Evolutionary conservation across 345 rosid genomes (phyloP).

Genomic region (Aethionema arabicum): DNA sequence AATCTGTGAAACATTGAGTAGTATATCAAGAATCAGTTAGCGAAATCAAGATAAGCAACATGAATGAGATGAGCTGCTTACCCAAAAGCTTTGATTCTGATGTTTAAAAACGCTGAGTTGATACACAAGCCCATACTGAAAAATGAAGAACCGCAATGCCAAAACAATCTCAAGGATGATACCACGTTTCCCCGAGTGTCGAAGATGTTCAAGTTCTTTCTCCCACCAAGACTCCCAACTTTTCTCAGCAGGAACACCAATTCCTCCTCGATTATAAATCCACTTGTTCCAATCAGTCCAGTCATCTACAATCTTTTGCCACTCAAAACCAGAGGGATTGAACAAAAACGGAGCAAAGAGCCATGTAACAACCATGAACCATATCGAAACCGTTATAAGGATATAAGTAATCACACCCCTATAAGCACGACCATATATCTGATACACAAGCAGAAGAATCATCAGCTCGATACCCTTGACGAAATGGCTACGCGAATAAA

Average conservation of each 20-base stretch:
- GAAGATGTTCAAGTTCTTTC: slow-evolving; percentile 57
- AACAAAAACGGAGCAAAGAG: slow-evolving; percentile 66
- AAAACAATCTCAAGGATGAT: slow-evolving; percentile 49
- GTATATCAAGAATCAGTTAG: neutral
- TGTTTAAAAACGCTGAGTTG: slow-evolving; percentile 47
- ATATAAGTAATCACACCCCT: slow-evolving; percentile 47
- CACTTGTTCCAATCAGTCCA: slow-evolving; percentile 75
- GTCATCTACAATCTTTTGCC: slow-evolving; percentile 71
- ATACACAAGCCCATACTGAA: slow-evolving; percentile 67
- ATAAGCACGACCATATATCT: slow-evolving; percentile 49
- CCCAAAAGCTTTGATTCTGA: slow-evolving; percentile 48
- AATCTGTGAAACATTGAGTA: slow-evolving; percentile 26
- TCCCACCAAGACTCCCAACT: slow-evolving; percentile 90
- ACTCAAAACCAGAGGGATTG: slow-evolving; percentile 69
- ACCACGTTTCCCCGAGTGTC: slow-evolving; percentile 52
- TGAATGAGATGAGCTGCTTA: slow-evolving; percentile 28
- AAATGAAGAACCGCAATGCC: slow-evolving; percentile 58
- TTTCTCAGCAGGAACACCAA: slow-evolving; percentile 59
- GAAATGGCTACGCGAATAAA: slow-evolving; percentile 69
- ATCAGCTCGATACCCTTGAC: slow-evolving; percentile 65
- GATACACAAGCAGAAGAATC: slow-evolving; percentile 61
- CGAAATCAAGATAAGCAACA: slow-evolving; percentile 2
- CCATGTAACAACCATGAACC: slow-evolving; percentile 72
- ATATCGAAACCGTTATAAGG: slow-evolving; percentile 54
- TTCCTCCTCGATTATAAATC: slow-evolving; percentile 57